Conservation (phyloP, 306 rosid species). For the Lathyrus sativus region DNA sequence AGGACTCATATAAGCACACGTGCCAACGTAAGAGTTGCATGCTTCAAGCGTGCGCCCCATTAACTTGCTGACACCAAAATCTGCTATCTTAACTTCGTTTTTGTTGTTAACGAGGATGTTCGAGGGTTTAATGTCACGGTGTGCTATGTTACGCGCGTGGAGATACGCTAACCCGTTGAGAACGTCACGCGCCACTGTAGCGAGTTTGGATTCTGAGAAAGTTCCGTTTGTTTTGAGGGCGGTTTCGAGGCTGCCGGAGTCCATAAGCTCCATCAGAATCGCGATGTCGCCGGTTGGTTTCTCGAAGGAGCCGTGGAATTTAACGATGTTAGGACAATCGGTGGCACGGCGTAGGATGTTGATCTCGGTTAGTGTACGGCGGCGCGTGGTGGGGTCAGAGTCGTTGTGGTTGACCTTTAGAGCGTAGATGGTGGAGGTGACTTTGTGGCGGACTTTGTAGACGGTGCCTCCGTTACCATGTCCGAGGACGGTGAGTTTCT, state of each 20-base stretch:
- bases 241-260: constrained; percentile 65
- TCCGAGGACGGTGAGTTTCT: constrained; percentile 75
- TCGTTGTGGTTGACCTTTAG: constrained; percentile 61
- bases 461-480: constrained; percentile 93
- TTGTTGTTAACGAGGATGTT: constrained; percentile 61
- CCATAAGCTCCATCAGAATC: constrained; percentile 83
- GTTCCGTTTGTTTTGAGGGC: constrained; percentile 51
- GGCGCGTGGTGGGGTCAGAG: constrained; percentile 63
- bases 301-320: constrained; percentile 67
- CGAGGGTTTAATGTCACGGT: constrained; percentile 85
- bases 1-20: constrained; percentile 98
- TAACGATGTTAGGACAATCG: constrained; percentile 60
- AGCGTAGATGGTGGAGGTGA: constrained; percentile 57
- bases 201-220: constrained; percentile 55
- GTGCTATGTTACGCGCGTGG: constrained; percentile 75
- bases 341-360: constrained; percentile 84
- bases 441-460: constrained; percentile 80
- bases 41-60: constrained; percentile 74
- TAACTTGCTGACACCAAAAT: constrained; percentile 84
- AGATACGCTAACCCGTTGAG: constrained; percentile 72
- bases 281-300: constrained; percentile 78
- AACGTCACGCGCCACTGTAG: constrained; percentile 63
- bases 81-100: constrained; percentile 76
- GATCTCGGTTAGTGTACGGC: constrained; percentile 66
- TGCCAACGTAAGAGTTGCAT: constrained; percentile 87